Conservation (phyloP, 345 rosid genomes). For the Bruguiera sexangula region DNA sequence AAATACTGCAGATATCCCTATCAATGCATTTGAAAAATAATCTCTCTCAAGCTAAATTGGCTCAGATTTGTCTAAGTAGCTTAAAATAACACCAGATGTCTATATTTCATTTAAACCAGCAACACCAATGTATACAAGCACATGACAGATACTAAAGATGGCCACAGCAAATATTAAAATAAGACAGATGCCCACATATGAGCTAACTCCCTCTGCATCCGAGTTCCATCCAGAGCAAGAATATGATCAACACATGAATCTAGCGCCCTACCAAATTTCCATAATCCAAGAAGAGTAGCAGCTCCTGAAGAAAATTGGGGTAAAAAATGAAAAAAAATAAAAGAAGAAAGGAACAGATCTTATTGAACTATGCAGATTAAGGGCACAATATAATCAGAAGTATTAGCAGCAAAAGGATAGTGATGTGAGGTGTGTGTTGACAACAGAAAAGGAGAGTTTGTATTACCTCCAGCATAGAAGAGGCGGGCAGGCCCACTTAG, state of each 20-base stretch:
- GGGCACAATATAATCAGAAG: background rate
- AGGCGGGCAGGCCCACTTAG: slow-evolving; percentile 20
- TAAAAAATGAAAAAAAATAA: background rate
- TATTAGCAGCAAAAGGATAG: background rate
- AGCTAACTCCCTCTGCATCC: slow-evolving; percentile 64
- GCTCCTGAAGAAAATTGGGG: slow-evolving; percentile 31
- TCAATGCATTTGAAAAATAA: too few species aligned
- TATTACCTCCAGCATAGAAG: slow-evolving; percentile 33
- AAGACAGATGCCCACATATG: slow-evolving; percentile 52
- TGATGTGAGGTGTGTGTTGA: background rate
- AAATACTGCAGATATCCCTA: background rate
- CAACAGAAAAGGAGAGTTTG: background rate
- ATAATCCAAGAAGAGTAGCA: slow-evolving; percentile 33
- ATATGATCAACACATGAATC: slow-evolving; percentile 52
- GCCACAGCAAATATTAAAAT: background rate
- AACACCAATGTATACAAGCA: too few species aligned
- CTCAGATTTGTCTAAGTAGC: too few species aligned
- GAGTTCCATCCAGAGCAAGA: slow-evolving; percentile 60
- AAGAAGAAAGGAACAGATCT: too few species aligned
- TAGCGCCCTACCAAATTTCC: slow-evolving; percentile 35
- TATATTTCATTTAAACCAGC: too few species aligned
- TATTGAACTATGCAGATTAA: too few species aligned
- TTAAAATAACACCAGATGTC: too few species aligned
- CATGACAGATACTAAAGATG: too few species aligned
- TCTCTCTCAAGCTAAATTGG: too few species aligned